Base-by-base conservation (phyloP, 2,329 filamentous ascomycete genomes). In the Colletotrichum spinosum region DNA sequence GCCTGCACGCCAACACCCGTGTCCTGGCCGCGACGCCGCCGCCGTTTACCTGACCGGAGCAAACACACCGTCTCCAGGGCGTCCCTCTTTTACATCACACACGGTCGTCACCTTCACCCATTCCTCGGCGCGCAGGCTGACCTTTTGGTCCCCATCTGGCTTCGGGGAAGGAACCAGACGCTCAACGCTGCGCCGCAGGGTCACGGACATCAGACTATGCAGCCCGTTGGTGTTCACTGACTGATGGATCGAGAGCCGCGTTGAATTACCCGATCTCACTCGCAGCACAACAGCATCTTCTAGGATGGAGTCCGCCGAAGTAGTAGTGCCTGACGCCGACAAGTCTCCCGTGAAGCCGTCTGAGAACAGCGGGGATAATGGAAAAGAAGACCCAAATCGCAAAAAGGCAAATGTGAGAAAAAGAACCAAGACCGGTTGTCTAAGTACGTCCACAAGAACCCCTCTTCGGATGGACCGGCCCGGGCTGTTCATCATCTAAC, bases 391-490 rank as follows among this genome's bases (percentile, higher is more conserved):
- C 51, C 71, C 74, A n/a, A 78, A 77, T 55, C 73, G 77, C 25
- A 86, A 83, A 70, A 86, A 83, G 71, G 71, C 78, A 3, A 76
- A 82, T 15, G 77, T 80, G 25, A 86, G 87, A 71, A 93, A 90
- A 76, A 85, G 94, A 72, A 97, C 94, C 55, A 97, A 97, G 80
- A 97, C 94, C 2, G 94, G 94, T 12, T 97, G 94, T 76, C 80
- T 97, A 67, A 97, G 91, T 94, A 85, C 77, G 90, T 25, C 38
- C 39, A 15, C 35, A 8, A 34, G 46, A 12, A 42, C 51, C 38
- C 12, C 50, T 15, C 48, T 42, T 38, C 51, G 12, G 38, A 11
- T 34, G 7, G 13, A 15, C 13, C n/a, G 34, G 10, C 37, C 33
- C n/a, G 5, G 25, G 25, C 10, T 33, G 3, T 34, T 11, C 46